Evolutionary conservation across 179 eudicot species (phyloP), one percentile per base, ranked within the genome.

Genomic region (Nepenthes alata): DNA sequence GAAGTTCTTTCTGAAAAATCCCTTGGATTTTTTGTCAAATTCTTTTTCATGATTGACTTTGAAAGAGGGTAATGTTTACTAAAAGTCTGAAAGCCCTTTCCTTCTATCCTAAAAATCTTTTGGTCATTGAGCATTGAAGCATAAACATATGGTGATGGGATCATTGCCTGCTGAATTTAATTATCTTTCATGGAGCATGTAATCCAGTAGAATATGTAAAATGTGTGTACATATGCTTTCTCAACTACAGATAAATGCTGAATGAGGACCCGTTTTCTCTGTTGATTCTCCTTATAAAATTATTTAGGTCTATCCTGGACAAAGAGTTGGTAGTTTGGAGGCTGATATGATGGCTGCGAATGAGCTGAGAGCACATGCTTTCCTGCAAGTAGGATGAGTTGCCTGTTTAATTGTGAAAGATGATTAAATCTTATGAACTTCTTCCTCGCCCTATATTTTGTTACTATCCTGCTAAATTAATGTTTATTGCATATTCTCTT

Each of bases 271-370:
- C 11, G 10, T 6, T 55, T 55, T 55, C 45, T 55, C 37, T 64
- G 47, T 39, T 64, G 52, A 50, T 14, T 37, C 15, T 14, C 39
- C 60, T 15, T 14, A 13, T 63, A 15, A 53, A 37, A 57, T 55
- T 4, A 16, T 74, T 64, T 52, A 91, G 96, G 96, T 93, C 15
- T 93, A 93, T 78, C 96, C 98, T 63, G 98, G 98, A 57, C 74
- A 83, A 72, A 89, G 78, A 75, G 85, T 88, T 70, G 98, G 88
- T 56, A 96, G 95, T 64, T 44, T 65, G 16, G 96, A 89, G 80
- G 95, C 96, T 62, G 98, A 89, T 68, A 78, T 83, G 85, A 93
- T 93, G 98, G 96, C 96, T 69, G 89, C 96, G 58, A 89, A 89
- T 69, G 96, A 89, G 75, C 85, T 93, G 38, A 71, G 72, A 58